Evolutionary conservation across 768 basidiomycete genomes (phyloP), one percentile per base, ranked within the genome.

Genomic region (Mycena polygramma): DNA sequence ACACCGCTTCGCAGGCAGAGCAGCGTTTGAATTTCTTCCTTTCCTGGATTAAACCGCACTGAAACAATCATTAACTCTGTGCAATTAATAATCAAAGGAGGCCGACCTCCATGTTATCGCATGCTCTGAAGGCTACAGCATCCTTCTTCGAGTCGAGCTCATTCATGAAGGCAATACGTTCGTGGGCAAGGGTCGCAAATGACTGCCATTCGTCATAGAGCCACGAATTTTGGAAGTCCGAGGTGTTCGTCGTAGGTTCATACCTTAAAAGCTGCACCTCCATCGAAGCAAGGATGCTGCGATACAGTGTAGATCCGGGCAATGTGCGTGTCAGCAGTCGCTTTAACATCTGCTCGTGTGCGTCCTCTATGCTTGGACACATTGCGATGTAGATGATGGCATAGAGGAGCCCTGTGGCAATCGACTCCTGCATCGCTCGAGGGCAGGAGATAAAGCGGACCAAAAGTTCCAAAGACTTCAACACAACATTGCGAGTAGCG

Each of bases 21-120:
- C 58, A 59, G 4, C 43, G 39, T 37, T 10, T 43, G 30, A 59
- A 59, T 1, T 48, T 20, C 13, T 30, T 2, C 10, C n/a, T 36
- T n/a, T 37, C 46, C 0, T 36, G 30, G 17, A 61, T 61, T 19
- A 49, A 20, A 22, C 46, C 59, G 35, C 59, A 61, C 59, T 61
- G 17, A 24, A 8, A n/a, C 15, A 13, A 14, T 4, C 2, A 36
- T 49, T 22, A 48, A 8, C n/a, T 8, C 1, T 8, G 49, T 4
- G 5, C 11, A n/a, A 49, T 5, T 6, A 5, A 51, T 13, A 49
- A 7, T 35, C 10, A 30, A 11, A 49, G 30, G 14, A 7, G 36
- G 6, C 46, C n/a, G 11, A 61, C 59, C 45, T 61, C 46, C 46
- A 61, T 20, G 22, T 49, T 49, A 14, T 61, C 59, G 59, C 59